Percentiles rank a stretch among this genome's conserved stretches.
These are phyloP conservation scores for Verbena officinalis DNA, from an alignment of 257 asterid species.

Conservation along the genomic window DNA sequence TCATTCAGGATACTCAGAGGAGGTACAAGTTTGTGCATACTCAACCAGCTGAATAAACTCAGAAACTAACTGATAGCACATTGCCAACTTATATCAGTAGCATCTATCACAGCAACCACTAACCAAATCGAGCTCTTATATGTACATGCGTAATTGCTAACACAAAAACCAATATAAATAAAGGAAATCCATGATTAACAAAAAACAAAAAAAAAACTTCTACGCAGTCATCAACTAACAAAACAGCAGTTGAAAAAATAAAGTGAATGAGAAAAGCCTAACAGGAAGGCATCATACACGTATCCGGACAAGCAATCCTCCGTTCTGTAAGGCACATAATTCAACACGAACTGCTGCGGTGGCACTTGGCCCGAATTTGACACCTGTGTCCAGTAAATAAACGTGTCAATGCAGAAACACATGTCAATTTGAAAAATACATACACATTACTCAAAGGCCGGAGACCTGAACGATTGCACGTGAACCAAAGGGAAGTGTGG, in stretches of 20 bases:
- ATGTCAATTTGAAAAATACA: background rate
- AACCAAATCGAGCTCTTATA: too few relatives aligned
- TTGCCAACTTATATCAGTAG: too few relatives aligned
- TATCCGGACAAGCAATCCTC: constrained; percentile 69
- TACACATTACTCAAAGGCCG: background rate
- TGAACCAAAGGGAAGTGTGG: constrained; percentile 75
- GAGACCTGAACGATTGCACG: constrained; percentile 76
- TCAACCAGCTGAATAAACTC: constrained; percentile 7
- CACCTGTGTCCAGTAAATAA: constrained; percentile 47
- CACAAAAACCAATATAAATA: too few relatives aligned
- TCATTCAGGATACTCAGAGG: background rate
- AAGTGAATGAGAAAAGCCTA: background rate
- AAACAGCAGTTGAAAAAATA: background rate
- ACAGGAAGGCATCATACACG: constrained; percentile 55
- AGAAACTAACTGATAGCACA: too few relatives aligned
- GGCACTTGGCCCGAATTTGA: constrained; percentile 45
- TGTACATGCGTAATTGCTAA: too few relatives aligned
- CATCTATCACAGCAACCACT: too few relatives aligned
- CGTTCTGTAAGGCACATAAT: constrained; percentile 48
- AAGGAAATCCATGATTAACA: constrained; percentile 7
- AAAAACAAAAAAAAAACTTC: background rate
- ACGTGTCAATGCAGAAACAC: constrained; percentile 4
- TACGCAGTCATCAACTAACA: background rate
- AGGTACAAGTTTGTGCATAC: background rate
- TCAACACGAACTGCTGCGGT: constrained; percentile 56